These are phyloP conservation scores for Sarocladium oryzae DNA, from an alignment of 2,329 filamentous ascomycete genomes.

Conservation along the genomic window DNA sequence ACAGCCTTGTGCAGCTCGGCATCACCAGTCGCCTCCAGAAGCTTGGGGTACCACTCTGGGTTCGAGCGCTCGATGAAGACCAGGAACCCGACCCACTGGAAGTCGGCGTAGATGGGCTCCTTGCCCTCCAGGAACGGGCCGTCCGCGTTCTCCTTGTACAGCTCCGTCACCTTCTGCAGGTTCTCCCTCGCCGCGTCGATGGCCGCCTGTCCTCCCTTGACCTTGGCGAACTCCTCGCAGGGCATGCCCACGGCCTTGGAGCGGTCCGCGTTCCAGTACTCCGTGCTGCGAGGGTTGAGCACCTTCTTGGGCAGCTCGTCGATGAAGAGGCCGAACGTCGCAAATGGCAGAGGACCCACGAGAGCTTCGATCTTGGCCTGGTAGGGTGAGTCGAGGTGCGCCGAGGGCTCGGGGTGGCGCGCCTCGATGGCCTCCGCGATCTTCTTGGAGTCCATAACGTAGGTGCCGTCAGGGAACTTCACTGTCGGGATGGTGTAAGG, in stretches of 20 bases:
- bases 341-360: constrained; percentile 23
- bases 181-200: constrained; percentile 38
- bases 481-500: constrained; percentile 52
- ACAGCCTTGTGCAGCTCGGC: constrained; percentile 8
- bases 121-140: constrained; percentile 58
- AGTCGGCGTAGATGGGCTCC: constrained; percentile 49
- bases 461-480: constrained; percentile 47
- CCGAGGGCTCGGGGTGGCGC: constrained; percentile 48
- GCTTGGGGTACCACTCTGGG: constrained; percentile 30
- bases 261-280: constrained; percentile 52
- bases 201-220: constrained; percentile 40
- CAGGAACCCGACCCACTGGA: constrained; percentile 46
- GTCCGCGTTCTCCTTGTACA: constrained; percentile 47
- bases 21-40: constrained; percentile 20
- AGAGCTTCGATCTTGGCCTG: constrained; percentile 37
- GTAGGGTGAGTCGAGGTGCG: constrained; percentile 50
- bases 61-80: constrained; percentile 32
- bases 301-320: constrained; percentile 42
- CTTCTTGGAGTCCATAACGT: constrained; percentile 56
- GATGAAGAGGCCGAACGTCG: constrained; percentile 36
- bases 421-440: constrained; percentile 56
- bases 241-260: constrained; percentile 41
- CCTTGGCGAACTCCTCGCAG: constrained; percentile 40
- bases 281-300: constrained; percentile 41
- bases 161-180: constrained; percentile 29